phyloP scores from a whole-genome alignment of 2,329 filamentous ascomycete species.

The Didymella exigua region DNA sequence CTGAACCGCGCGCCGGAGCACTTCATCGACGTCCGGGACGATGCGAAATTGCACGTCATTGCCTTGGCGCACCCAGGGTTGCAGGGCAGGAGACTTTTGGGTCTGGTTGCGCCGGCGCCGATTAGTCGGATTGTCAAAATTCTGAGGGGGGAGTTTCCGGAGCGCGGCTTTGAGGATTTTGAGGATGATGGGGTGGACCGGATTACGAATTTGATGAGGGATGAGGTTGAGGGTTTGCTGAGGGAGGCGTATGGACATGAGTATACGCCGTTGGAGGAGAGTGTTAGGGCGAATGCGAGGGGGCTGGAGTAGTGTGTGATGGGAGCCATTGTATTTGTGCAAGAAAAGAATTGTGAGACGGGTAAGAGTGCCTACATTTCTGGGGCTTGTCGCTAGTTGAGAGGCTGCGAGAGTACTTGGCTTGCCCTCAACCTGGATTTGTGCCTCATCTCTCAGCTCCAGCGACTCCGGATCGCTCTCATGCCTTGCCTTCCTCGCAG shows the following conservation, averaged over 20 bases:
- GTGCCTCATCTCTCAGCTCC: too few species aligned
- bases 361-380: too few species aligned
- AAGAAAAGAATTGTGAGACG: too few species aligned
- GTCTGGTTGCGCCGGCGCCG: slow-evolving; percentile 55
- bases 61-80: slow-evolving; percentile 56
- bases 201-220: slow-evolving; percentile 21
- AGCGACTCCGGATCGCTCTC: too few species aligned
- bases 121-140: slow-evolving; percentile 53
- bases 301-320: slow-evolving; percentile 3
- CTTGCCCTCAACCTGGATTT: too few species aligned
- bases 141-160: slow-evolving; percentile 49
- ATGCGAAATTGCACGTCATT: slow-evolving; percentile 59
- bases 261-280: slow-evolving; percentile 36
- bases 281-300: slow-evolving; percentile 20
- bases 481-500: too few species aligned
- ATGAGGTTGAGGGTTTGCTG: slow-evolving; percentile 35
- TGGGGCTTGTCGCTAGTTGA: too few species aligned
- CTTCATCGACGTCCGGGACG: slow-evolving; percentile 24
- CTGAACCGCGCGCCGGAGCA: slow-evolving; percentile 27
- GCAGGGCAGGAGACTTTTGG: slow-evolving; percentile 60
- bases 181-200: slow-evolving; percentile 25
- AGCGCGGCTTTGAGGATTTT: slow-evolving; percentile 42
- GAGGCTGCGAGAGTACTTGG: too few species aligned
- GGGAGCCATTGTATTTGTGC: too few species aligned
- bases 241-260: slow-evolving; percentile 35